Evolutionary conservation across 1,139 yeast species (phyloP).

Genomic region (Debaryomycetaceae sp.): DNA sequence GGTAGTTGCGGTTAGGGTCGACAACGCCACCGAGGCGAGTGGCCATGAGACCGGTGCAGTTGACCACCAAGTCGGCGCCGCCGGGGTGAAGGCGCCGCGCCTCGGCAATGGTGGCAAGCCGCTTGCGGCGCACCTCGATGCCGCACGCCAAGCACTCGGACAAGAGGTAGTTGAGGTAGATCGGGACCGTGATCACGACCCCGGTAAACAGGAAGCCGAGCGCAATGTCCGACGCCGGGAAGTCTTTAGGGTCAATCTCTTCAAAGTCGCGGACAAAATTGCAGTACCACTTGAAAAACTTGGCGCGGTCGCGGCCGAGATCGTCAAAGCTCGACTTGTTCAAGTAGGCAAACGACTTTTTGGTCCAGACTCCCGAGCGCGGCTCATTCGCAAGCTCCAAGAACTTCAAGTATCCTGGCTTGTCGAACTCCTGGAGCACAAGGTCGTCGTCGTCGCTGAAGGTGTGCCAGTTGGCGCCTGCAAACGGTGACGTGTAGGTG

Average conservation of each 20-base stretch:
- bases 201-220: slow-evolving; percentile 44
- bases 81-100: slow-evolving; percentile 19
- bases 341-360: slow-evolving; percentile 22
- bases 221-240: slow-evolving; percentile 23
- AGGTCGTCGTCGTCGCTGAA: slow-evolving; percentile 33
- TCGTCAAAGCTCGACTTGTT: slow-evolving; percentile 23
- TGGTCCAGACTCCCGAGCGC: slow-evolving; percentile 40
- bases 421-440: slow-evolving; percentile 33
- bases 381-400: slow-evolving; percentile 35
- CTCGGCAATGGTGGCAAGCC: slow-evolving; percentile 22
- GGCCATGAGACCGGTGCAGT: slow-evolving; percentile 42
- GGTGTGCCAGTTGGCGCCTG: slow-evolving; percentile 47
- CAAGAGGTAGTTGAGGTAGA: slow-evolving; percentile 44
- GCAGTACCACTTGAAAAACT: slow-evolving; percentile 44
- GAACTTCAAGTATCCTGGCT: slow-evolving; percentile 36
- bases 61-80: slow-evolving; percentile 37
- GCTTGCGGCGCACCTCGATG: slow-evolving; percentile 26
- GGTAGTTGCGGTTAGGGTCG: slow-evolving; percentile 25
- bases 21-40: slow-evolving; percentile 26
- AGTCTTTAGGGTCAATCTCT: slow-evolving; percentile 22
- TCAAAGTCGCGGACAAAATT: slow-evolving; percentile 31
- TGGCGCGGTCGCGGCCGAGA: slow-evolving; percentile 12
- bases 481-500: slow-evolving; percentile 37
- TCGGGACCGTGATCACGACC: slow-evolving; percentile 46
- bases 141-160: slow-evolving; percentile 36